Evolutionary conservation across 768 basidiomycete genomes (phyloP), one percentile per base, ranked within the genome.

Genomic region (Podaxis sp.): DNA sequence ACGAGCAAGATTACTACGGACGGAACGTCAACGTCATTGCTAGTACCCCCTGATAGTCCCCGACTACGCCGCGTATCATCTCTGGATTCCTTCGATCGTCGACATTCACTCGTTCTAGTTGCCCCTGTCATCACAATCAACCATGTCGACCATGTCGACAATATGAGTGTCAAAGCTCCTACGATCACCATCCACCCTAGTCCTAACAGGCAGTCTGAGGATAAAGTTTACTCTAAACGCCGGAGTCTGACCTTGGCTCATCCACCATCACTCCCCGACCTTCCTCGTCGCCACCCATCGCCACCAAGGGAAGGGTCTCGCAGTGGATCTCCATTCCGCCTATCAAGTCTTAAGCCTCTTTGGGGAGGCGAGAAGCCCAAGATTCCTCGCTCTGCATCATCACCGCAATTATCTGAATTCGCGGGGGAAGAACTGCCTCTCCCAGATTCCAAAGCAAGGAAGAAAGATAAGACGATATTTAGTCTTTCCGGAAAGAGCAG

Each of bases 331-430:
- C 62, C 63, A 46, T 71, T 73, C 59, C 66, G 68, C n/a, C 59
- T 74, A 12, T 67, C 69, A 10, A 69, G 66, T 46, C 62, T 74
- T 11, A 73, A 71, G 46, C 67, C 70, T 22, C 66, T 66, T 54
- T 73, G 71, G 57, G 72, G 66, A 50, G 68, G 70, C 1, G 72
- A 69, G 60, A 70, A 67, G 49, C 66, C 64, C 22, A 71, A 70
- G 58, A 63, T 71, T 58, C 58, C 67, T 12, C 71, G 67, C 22
- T 66, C 66, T 54, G 26, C 64, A 30, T 75, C 76, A 7, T 74
- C 72, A 22, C 74, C 75, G 12, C 70, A 72, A 37, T 62, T 75
- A 41, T 69, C 63, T 28, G 65, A 67, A 24, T 54, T 68, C 13
- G 30, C 8, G 17, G 28, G 44, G 28, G 33, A 30, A 30, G 20